phyloP scores from a whole-genome alignment of 164 flowering plant genomes.

The Stephania yunnanensis region DNA sequence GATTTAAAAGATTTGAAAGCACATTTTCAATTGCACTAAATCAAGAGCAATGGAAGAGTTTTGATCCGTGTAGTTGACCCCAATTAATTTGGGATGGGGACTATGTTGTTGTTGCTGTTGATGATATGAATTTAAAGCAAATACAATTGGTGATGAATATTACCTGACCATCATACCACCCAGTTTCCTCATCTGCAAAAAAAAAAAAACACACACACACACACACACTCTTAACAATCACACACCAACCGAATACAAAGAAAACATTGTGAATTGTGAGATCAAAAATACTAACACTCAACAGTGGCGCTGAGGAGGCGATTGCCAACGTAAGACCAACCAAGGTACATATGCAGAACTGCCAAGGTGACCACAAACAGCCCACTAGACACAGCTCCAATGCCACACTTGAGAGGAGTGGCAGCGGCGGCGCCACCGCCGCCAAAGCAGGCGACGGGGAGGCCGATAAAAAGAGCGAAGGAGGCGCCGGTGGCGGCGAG shows the following conservation, averaged over 20 bases:
- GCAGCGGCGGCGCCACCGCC: slow-evolving; percentile 48
- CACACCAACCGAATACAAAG: slow-evolving; percentile 1
- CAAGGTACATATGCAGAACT: slow-evolving; percentile 86
- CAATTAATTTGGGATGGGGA: too few species aligned
- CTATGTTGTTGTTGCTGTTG: too few species aligned
- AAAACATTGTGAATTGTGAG: slow-evolving; percentile 7
- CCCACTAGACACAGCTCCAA: slow-evolving; percentile 67
- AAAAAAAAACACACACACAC: background rate
- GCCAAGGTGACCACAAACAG: slow-evolving; percentile 55
- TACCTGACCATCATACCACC: slow-evolving; percentile 99
- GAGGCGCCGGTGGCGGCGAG: slow-evolving; percentile 49
- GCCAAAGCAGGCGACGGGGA: slow-evolving; percentile 82
- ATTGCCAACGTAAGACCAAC: slow-evolving; percentile 97
- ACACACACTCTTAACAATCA: background rate
- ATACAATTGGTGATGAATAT: too few species aligned
- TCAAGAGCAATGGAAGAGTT: too few species aligned
- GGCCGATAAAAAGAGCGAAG: slow-evolving; percentile 61
- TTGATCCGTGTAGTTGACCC: too few species aligned
- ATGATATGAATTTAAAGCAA: too few species aligned
- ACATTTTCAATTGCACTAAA: too few species aligned
- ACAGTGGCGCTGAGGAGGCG: slow-evolving; percentile 92
- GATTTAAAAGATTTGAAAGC: too few species aligned
- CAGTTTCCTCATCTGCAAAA: slow-evolving; percentile 87
- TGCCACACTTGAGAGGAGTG: slow-evolving; percentile 25
- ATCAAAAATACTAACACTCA: slow-evolving; percentile 44